Percentiles rank a stretch among this genome's conserved stretches.
Conservation (phyloP, 306 rosid species). For the Amphicarpaea edgeworthii region DNA sequence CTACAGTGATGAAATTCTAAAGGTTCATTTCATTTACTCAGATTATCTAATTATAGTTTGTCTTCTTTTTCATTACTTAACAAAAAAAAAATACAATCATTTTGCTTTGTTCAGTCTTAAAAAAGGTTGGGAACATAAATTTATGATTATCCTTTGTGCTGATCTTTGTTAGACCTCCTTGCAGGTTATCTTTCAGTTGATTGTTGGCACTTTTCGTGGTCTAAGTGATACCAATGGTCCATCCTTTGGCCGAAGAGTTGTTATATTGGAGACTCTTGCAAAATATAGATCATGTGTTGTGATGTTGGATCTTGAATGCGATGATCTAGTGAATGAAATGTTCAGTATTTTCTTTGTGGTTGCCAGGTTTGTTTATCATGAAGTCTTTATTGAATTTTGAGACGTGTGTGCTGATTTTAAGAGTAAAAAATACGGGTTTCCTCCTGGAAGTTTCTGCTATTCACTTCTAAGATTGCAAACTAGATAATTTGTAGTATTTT, state of each 20-base stretch:
- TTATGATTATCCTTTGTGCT: slow-evolving; percentile 41
- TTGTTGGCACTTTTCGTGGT: slow-evolving; percentile 90
- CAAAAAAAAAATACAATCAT: slow-evolving; percentile 17
- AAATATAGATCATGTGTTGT: slow-evolving; percentile 98
- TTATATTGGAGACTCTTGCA: slow-evolving; percentile 97
- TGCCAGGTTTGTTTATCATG: slow-evolving; percentile 77
- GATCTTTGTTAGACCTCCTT: slow-evolving; percentile 47
- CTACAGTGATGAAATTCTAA: slow-evolving; percentile 84
- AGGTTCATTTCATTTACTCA: slow-evolving; percentile 59
- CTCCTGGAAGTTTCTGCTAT: slow-evolving; percentile 39
- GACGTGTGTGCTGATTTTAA: slow-evolving; percentile 15
- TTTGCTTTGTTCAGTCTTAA: not conserved
- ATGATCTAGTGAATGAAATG: slow-evolving; percentile 92
- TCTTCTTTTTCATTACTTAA: slow-evolving; percentile 28
- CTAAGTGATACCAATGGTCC: slow-evolving; percentile 89
- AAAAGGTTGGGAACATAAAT: slow-evolving; percentile 15
- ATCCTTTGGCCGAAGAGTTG: slow-evolving; percentile 95
- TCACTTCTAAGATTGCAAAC: slow-evolving; percentile 11
- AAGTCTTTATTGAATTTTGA: slow-evolving; percentile 13
- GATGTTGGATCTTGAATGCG: slow-evolving; percentile 98
- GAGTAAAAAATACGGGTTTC: slow-evolving; percentile 15
- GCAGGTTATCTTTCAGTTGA: slow-evolving; percentile 92
- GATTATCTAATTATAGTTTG: slow-evolving; percentile 24
- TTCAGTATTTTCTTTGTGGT: slow-evolving; percentile 84
- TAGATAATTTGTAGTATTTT: slow-evolving; percentile 13